These are phyloP conservation scores for Plantago lanceolata DNA, from an alignment of 305 asterid genomes.

Conservation along the genomic window DNA sequence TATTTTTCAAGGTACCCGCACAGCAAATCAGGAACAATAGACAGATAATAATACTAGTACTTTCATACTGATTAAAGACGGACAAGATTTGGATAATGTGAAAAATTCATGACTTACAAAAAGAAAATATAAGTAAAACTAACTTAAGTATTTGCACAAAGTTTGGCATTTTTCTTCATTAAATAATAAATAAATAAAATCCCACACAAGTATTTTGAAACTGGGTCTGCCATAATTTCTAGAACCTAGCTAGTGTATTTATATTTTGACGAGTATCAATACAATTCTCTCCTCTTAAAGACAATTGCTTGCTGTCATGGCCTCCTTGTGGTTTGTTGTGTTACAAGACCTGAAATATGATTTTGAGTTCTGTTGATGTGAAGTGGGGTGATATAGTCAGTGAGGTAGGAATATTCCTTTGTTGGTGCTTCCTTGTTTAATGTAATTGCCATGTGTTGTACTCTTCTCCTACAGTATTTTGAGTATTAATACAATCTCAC, in stretches of 20 bases:
- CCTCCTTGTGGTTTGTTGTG: not conserved
- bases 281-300: not conserved
- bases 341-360: not conserved
- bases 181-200: not conserved
- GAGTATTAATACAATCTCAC: not conserved
- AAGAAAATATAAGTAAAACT: not conserved
- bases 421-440: not conserved
- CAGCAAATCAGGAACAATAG: conserved; percentile 18
- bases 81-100: not conserved
- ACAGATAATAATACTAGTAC: not conserved
- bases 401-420: not conserved
- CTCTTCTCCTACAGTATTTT: not conserved
- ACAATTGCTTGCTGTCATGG: not conserved
- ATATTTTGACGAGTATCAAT: no score
- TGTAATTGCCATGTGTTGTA: not conserved
- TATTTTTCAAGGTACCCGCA: not conserved
- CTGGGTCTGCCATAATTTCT: not conserved
- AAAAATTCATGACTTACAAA: not conserved
- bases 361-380: not conserved
- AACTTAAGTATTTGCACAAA: no score
- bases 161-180: no score
- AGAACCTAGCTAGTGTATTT: not conserved
- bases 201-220: not conserved
- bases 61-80: not conserved
- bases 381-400: not conserved